Percentiles rank a stretch among this genome's conserved stretches.
These are phyloP conservation scores for Colletotrichum chrysophilum DNA, from an alignment of 2,329 filamentous ascomycete genomes.

Conservation along the genomic window DNA sequence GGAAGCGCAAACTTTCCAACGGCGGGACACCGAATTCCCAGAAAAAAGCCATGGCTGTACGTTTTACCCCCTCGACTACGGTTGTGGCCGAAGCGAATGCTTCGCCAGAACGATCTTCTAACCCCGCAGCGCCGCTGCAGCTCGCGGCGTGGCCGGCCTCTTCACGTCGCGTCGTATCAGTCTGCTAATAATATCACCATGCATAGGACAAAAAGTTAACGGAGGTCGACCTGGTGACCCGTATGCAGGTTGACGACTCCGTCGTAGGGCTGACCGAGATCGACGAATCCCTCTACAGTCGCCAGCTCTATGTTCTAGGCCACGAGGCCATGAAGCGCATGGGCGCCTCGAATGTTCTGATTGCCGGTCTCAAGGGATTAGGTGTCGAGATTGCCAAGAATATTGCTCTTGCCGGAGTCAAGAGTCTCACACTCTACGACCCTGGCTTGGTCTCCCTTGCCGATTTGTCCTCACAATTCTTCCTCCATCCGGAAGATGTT, in stretches of 20 bases:
- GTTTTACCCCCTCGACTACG: conserved; percentile 30
- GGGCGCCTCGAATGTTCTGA: conserved; percentile 91
- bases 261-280: conserved; percentile 63
- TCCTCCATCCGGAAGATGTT: conserved; percentile 85
- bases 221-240: conserved; percentile 67
- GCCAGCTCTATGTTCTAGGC: conserved; percentile 74
- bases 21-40: conserved; percentile 61
- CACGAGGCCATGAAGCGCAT: conserved; percentile 98
- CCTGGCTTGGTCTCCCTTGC: conserved; percentile 82
- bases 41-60: conserved; percentile 68
- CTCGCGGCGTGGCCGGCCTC: neutral
- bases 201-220: conserved; percentile 56
- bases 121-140: neutral
- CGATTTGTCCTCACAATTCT: conserved; percentile 97
- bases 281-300: conserved; percentile 76
- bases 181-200: conserved; percentile 20
- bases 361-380: conserved; percentile 90
- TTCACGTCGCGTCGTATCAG: neutral
- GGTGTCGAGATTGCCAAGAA: conserved; percentile 99
- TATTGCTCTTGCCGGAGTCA: conserved; percentile 95
- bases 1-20: conserved; percentile 71
- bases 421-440: conserved; percentile 93
- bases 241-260: conserved; percentile 70
- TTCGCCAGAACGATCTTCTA: neutral
- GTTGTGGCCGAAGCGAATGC: neutral